Evolutionary conservation across 1,139 yeast genomes (phyloP), one percentile per base, ranked within the genome.

Genomic region (Geotrichum aggregatum): DNA sequence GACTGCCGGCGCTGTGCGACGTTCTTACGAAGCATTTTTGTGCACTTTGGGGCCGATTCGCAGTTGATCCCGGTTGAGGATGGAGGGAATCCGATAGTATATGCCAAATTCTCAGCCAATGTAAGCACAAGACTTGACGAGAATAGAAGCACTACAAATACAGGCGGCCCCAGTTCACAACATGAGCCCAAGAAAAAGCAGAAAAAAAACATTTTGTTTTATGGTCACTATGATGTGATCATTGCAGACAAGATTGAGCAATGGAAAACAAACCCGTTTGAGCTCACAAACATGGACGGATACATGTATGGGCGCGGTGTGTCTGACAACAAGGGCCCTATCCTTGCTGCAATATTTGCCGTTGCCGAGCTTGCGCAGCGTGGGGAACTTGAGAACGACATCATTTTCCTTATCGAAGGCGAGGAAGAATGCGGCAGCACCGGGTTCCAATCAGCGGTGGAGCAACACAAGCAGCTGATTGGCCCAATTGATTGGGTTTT

Each of bases 171-270:
- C 28, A 24, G n/a, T n/a, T n/a, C n/a, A n/a, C n/a, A 56, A 38
- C 36, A 47, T 18, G 47, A 34, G 13, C 16, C 46, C 19, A 22
- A 26, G 18, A 49, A 49, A 55, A 63, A 45, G 47, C 39, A 30
- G 28, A 21, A 34, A 21, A 26, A 22, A 18, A 28, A 28, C 28
- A 75, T 89, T 3, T 66, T 91, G 49, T 92, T 95, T 83, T 92
- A 92, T 67, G 98, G 96, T 0, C 98, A 92, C 72, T 92, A 92
- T 66, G 98, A 92, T 69, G 97, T 92, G 22, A 91, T 92, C 35
- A 77, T 77, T 44, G 84, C 84, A 0, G 84, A 80, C 56, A 79
- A 78, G 47, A 70, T 73, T 2, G 76, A 75, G 18, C 58, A 56
- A 30, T 92, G 98, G 98, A 67, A 73, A 3, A 79, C 92, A 0